Evolutionary conservation across 2,329 filamentous ascomycete genomes (phyloP).

Genomic region (Talaromyces atroroseus): DNA sequence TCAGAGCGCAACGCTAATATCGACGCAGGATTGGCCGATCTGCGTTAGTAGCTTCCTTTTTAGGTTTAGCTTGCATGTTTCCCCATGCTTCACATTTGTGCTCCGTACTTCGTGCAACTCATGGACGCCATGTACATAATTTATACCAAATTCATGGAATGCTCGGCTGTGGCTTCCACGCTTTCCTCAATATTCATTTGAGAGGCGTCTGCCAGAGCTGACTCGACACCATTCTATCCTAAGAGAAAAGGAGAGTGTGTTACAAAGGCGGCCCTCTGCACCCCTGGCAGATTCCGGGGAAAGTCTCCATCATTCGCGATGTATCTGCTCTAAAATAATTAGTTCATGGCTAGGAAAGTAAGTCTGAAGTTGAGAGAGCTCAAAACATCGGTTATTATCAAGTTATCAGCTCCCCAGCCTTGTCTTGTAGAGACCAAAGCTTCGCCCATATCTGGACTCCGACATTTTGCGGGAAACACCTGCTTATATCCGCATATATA

Average conservation of each 20-base stretch:
- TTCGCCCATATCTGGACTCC: background rate
- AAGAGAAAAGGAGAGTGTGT: background rate
- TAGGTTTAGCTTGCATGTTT: background rate
- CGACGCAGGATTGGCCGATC: background rate
- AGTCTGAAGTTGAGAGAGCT: background rate
- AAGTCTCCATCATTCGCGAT: background rate
- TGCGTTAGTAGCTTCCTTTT: background rate
- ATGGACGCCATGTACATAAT: background rate
- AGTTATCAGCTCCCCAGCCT: background rate
- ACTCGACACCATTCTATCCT: background rate
- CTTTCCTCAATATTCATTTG: background rate
- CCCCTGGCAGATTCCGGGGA: background rate
- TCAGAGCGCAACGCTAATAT: background rate
- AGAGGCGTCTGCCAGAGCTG: background rate
- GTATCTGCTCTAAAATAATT: background rate
- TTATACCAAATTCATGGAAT: background rate
- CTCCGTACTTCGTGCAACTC: background rate
- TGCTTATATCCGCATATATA: background rate
- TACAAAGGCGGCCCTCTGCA: background rate
- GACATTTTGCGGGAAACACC: background rate
- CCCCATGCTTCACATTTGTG: background rate
- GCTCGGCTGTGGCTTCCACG: background rate
- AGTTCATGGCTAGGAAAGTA: background rate
- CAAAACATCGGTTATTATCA: background rate
- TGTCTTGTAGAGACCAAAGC: background rate